Conservation (phyloP, 345 rosid genomes). For the Populus nigra region DNA sequence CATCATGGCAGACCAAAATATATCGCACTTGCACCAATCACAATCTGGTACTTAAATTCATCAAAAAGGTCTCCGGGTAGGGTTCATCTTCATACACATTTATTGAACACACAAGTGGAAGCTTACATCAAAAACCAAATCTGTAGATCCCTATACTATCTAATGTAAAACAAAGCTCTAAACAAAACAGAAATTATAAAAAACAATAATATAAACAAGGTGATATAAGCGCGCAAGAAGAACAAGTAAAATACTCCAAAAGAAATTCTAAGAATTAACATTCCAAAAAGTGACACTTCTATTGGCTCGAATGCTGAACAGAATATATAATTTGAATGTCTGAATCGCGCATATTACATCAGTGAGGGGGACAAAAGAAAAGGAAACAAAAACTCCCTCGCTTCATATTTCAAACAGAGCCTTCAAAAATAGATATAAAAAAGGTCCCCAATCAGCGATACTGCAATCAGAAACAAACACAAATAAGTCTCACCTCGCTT, state of each 20-base stretch:
- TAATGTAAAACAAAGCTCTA: neutral
- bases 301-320: neutral
- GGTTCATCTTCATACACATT: neutral
- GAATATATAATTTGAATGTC: neutral
- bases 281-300: neutral
- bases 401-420: neutral
- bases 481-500: neutral
- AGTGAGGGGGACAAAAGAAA: neutral
- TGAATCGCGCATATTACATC: neutral
- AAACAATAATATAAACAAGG: neutral
- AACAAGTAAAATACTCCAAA: neutral
- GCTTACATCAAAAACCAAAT: neutral
- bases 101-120: neutral
- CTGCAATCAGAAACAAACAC: conserved; percentile 4
- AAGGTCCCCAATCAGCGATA: conserved; percentile 7
- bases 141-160: neutral
- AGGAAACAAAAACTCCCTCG: neutral
- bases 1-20: neutral
- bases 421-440: neutral
- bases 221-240: no score
- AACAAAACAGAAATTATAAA: neutral
- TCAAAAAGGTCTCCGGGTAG: neutral
- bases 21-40: neutral
- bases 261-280: neutral
- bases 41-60: neutral